Conservation (phyloP, 495 filamentous ascomycete species). For the Aspergillus carlsbadensis region DNA sequence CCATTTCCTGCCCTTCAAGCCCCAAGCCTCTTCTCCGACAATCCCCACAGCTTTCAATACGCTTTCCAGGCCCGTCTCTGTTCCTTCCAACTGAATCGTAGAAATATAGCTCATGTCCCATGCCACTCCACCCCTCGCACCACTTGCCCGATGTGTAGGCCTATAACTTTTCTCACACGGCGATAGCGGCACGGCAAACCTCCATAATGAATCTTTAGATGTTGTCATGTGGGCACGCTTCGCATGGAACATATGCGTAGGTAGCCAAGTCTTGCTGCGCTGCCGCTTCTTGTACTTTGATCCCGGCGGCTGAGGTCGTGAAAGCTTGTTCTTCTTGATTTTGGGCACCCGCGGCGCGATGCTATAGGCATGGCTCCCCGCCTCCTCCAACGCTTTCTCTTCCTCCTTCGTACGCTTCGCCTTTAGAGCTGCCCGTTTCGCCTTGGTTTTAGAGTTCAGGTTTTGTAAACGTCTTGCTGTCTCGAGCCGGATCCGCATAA, state of each 20-base stretch:
- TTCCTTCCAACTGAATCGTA: conserved; percentile 76
- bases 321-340: conserved; percentile 68
- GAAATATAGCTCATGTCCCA: conserved; percentile 98
- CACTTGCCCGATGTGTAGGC: conserved; percentile 78
- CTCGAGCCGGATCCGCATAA: conserved; percentile 76
- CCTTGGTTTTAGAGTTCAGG: conserved; percentile 58
- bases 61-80: conserved; percentile 57
- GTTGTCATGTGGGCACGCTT: conserved; percentile 87
- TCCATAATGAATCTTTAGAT: conserved; percentile 77
- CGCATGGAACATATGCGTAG: conserved; percentile 90
- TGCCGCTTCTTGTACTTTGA: conserved; percentile 85
- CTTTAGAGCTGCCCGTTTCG: conserved; percentile 38
- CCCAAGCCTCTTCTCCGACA: conserved; percentile 57
- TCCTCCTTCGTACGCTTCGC: conserved; percentile 32
- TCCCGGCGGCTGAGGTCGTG: conserved; percentile 61
- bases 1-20: conserved; percentile 69
- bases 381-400: conserved; percentile 31
- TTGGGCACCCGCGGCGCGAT: conserved; percentile 59
- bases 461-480: conserved; percentile 70
- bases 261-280: conserved; percentile 86
- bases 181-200: conserved; percentile 79
- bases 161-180: conserved; percentile 88
- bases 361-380: conserved; percentile 34
- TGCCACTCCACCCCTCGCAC: conserved; percentile 63
- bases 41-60: conserved; percentile 62